Base-by-base conservation (phyloP, 1,284 basidiomycete genomes). In the Rhodotorula glutinis region DNA sequence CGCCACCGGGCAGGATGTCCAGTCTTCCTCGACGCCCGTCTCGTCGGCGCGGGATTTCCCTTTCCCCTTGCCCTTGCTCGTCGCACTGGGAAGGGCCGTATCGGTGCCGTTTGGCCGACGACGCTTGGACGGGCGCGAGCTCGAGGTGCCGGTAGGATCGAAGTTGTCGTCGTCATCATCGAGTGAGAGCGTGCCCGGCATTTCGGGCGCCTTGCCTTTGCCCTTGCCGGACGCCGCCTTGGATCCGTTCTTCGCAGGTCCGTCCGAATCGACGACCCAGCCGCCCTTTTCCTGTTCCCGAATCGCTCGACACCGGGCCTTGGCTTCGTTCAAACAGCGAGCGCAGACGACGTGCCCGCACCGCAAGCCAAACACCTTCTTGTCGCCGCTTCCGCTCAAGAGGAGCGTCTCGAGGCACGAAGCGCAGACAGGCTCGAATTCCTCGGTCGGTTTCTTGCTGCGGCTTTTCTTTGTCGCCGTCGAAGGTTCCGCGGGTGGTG, bases 331-430 rank as follows among this genome's bases (percentile, higher is more conserved):
- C 17, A 73, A 33, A 27, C 71, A 73, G 30, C 44, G 43, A 16
- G 66, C 69, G 54, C 71, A 73, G 30, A 73, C 62, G 38, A 62
- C 69, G 41, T 73, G 71, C 13, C 71, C 71, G 38, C 71, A 73
- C 33, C 29, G 4, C 1, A 73, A 43, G 13, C 56, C 71, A 47
- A 66, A 56, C 30, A 60, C 52, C 60, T 63, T 58, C 25, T 44
- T 27, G 30, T 38, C 41, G 56, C 66, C 41, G 16, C 49, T 60
- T 30, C 63, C 51, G 44, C 60, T 66, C 19, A 73, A 46, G 19
- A 51, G 29, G 21, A 73, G 53, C 29, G 63, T 53, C 11, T 63
- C 63, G 46, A 68, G 30, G 56, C 71, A 73, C 19, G 49, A 44
- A 7, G 71, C 65, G 47, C 71, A 73, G 5, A 66, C 71, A 13